These are phyloP conservation scores for Zymoseptoria tritici DNA, from an alignment of 2,329 filamentous ascomycete species.

Conservation along the genomic window DNA sequence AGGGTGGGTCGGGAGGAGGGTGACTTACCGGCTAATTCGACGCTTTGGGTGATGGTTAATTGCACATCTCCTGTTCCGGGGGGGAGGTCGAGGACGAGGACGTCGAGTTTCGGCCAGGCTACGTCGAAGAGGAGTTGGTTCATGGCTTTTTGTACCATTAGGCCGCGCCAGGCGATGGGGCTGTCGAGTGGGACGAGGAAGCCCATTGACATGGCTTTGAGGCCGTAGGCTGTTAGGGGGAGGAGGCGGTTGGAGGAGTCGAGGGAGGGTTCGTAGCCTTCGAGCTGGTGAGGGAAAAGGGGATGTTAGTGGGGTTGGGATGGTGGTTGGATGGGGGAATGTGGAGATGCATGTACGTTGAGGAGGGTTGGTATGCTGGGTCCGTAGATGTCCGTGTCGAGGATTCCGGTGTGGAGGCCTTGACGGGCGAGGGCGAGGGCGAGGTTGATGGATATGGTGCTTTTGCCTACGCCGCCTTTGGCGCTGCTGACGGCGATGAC, in stretches of 20 bases:
- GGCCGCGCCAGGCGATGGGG: conserved; percentile 86
- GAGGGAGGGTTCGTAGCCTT: conserved; percentile 28
- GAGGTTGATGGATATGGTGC: conserved; percentile 88
- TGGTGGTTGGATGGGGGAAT: not conserved
- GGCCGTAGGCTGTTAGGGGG: conserved; percentile 85
- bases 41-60: conserved; percentile 90
- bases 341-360: conserved; percentile 52
- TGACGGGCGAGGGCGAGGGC: conserved; percentile 77
- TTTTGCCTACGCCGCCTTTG: conserved; percentile 97
- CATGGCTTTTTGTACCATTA: conserved; percentile 96
- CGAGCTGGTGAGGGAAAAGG: conserved; percentile 15
- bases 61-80: conserved; percentile 95
- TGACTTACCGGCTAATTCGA: conserved; percentile 85
- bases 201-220: conserved; percentile 99
- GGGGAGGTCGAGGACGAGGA: conserved; percentile 83
- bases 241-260: conserved; percentile 62
- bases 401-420: conserved; percentile 74
- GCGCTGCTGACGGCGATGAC: conserved; percentile 96
- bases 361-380: conserved; percentile 89
- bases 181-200: conserved; percentile 75
- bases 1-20: too few relatives aligned
- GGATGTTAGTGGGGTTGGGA: not conserved
- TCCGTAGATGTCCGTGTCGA: conserved; percentile 95
- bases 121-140: conserved; percentile 94
- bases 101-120: conserved; percentile 81